Evolutionary conservation across 176 grass and related monocot genomes (phyloP).

Genomic region (Zea luxurians): DNA sequence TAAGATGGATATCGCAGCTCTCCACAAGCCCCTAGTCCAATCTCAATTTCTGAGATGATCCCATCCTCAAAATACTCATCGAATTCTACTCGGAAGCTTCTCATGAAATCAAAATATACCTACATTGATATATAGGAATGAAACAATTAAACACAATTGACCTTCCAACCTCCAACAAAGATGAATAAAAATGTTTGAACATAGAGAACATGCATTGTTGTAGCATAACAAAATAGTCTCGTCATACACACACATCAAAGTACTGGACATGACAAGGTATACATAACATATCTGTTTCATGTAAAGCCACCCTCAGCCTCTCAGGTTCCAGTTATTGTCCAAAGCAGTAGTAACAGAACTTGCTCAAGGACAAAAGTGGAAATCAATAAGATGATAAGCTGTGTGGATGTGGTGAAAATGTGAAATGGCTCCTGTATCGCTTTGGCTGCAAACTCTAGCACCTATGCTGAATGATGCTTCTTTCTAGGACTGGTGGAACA

Average conservation of each 20-base stretch:
- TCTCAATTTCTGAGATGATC: slow-evolving; percentile 75
- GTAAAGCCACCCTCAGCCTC: neutral
- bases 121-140: slow-evolving; percentile 25
- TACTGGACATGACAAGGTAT: neutral
- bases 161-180: neutral
- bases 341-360: neutral
- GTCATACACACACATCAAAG: neutral
- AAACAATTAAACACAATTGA: neutral
- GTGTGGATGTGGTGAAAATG: neutral
- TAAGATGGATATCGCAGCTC: slow-evolving; percentile 89
- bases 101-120: slow-evolving; percentile 99
- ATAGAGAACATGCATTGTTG: neutral
- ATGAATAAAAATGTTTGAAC: slow-evolving; percentile 1
- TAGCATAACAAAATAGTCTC: neutral
- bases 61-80: slow-evolving; percentile 83
- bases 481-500: neutral
- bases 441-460: neutral
- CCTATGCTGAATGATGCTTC: neutral
- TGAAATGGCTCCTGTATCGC: neutral
- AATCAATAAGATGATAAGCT: neutral
- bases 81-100: slow-evolving; percentile 87
- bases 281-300: neutral
- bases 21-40: slow-evolving; percentile 90
- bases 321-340: neutral
- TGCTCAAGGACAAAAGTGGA: neutral